Evolutionary conservation across 768 basidiomycete species (phyloP).

Genomic region (Amyloporia xantha): DNA sequence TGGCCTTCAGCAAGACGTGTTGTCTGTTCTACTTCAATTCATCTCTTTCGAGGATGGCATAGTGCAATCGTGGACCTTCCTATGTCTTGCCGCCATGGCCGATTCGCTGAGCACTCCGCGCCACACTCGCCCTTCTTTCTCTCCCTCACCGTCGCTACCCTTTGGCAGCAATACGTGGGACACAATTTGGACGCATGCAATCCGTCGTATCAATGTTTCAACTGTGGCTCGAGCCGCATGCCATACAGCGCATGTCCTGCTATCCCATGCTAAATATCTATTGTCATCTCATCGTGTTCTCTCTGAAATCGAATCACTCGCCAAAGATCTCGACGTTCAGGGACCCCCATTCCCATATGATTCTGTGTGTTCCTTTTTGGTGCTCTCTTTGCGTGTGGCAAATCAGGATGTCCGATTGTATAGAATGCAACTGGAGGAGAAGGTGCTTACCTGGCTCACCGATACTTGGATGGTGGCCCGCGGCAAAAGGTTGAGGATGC

Average conservation of each 20-base stretch:
- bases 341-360: conserved; percentile 85
- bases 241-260: conserved; percentile 55
- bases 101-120: conserved; percentile 31
- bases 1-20: conserved; percentile 49
- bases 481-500: conserved; percentile 33
- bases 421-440: conserved; percentile 81
- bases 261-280: conserved; percentile 34
- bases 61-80: conserved; percentile 80
- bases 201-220: conserved; percentile 65
- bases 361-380: conserved; percentile 81
- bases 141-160: conserved; percentile 7
- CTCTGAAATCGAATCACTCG: conserved; percentile 69
- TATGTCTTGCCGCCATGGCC: conserved; percentile 73
- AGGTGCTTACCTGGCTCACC: conserved; percentile 74
- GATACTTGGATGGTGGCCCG: conserved; percentile 56
- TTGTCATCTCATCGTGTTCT: conserved; percentile 55
- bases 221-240: conserved; percentile 74
- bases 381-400: conserved; percentile 60
- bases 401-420: conserved; percentile 79
- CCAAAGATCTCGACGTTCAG: conserved; percentile 83
- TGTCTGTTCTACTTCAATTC: conserved; percentile 49
- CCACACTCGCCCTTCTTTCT: background rate
- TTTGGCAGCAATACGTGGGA: conserved; percentile 54
- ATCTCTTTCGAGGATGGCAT: conserved; percentile 56
- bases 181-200: conserved; percentile 74